Conservation (phyloP, 768 basidiomycete genomes). For the Termitomyces sp. region DNA sequence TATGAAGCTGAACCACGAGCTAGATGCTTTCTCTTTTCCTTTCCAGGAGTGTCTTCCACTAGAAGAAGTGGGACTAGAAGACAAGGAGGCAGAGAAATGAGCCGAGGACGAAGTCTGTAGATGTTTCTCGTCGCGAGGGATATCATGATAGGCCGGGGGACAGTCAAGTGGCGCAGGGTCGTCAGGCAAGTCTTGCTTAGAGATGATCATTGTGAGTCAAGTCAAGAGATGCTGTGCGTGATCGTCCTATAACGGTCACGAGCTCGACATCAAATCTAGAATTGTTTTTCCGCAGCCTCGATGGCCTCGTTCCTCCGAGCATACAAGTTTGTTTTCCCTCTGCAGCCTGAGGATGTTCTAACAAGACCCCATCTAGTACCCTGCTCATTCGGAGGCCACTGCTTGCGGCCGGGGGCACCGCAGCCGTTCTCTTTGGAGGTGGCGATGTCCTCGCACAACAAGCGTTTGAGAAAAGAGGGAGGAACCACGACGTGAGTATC, state of each 20-base stretch:
- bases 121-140: conserved; percentile 7
- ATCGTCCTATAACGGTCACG: no score
- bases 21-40: conserved; percentile 23
- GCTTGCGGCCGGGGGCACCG: conserved; percentile 57
- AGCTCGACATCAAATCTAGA: no score
- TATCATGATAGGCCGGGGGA: conserved; percentile 39
- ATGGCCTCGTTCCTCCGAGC: conserved; percentile 9
- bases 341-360: not conserved
- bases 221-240: conserved; percentile 1
- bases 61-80: no score
- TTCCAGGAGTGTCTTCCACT: conserved; percentile 16
- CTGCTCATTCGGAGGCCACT: conserved; percentile 58
- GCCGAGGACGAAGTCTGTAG: not conserved
- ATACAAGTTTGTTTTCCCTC: conserved; percentile 2
- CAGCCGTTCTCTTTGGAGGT: conserved; percentile 61
- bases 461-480: conserved; percentile 65
- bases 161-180: conserved; percentile 31
- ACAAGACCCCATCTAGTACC: conserved; percentile 29
- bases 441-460: conserved; percentile 88
- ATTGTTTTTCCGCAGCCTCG: no score
- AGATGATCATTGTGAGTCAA: conserved; percentile 17
- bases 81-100: no score
- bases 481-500: conserved; percentile 65
- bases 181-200: conserved; percentile 29
- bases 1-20: conserved; percentile 29